Evolutionary conservation across 1,139 yeast genomes (phyloP).

Genomic region (Pneumocystis murina): DNA sequence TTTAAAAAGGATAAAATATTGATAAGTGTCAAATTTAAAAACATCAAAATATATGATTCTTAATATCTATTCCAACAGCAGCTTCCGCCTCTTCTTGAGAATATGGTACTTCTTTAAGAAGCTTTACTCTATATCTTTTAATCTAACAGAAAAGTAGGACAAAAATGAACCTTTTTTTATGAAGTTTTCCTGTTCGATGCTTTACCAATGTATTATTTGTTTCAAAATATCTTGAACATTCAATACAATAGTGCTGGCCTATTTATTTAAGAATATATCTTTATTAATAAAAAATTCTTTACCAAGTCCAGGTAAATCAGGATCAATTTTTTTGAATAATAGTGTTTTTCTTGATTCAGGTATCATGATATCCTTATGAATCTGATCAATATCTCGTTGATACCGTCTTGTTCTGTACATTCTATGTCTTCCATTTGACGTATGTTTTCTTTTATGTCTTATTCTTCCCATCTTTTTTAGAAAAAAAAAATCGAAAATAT

Average conservation of each 20-base stretch:
- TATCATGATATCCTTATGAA: constrained; percentile 56
- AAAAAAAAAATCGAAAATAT: background rate
- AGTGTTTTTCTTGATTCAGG: constrained; percentile 47
- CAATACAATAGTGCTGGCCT: constrained; percentile 79
- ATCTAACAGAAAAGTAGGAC: background rate
- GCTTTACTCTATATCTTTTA: constrained; percentile 42
- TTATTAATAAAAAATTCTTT: background rate
- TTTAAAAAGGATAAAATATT: background rate
- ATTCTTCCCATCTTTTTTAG: background rate
- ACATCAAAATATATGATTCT: constrained; percentile 22
- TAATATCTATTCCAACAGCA: constrained; percentile 66
- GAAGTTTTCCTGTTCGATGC: constrained; percentile 59
- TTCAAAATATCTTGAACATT: constrained; percentile 86
- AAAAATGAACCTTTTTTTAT: constrained; percentile 35
- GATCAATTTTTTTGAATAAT: constrained; percentile 75
- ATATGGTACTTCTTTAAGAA: constrained; percentile 63
- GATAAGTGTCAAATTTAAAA: background rate
- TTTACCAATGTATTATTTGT: constrained; percentile 55
- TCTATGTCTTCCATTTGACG: background rate
- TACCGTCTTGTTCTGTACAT: background rate
- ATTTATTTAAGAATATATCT: background rate
- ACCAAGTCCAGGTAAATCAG: constrained; percentile 74
- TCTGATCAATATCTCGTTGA: constrained; percentile 49
- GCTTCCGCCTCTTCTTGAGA: constrained; percentile 81
- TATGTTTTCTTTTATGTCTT: background rate